Evolutionary conservation across 352 stramenopile genomes (phyloP).

Genomic region (Phytopythium boreale): DNA sequence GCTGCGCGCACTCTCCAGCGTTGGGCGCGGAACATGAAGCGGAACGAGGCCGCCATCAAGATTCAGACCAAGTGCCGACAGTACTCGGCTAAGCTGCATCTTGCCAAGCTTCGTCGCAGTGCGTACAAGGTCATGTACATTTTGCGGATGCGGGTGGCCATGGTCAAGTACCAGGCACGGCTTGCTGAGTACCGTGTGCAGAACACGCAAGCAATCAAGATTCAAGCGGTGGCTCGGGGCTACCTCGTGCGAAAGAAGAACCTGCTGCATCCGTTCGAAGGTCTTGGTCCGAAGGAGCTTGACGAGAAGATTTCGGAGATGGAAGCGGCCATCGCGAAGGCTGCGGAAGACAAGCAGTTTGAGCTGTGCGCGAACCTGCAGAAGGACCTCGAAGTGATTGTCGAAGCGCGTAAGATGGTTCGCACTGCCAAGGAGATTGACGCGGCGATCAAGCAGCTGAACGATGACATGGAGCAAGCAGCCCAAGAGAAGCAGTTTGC

Average conservation of each 20-base stretch:
- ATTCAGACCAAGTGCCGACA: constrained; percentile 77
- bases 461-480: constrained; percentile 73
- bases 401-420: constrained; percentile 80
- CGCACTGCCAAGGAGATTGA: constrained; percentile 88
- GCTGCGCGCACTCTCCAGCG: constrained; percentile 79
- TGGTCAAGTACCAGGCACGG: constrained; percentile 54
- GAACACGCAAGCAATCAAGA: constrained; percentile 48
- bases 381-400: constrained; percentile 77
- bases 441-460: constrained; percentile 67
- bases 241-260: constrained; percentile 74
- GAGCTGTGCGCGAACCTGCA: constrained; percentile 80
- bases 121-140: constrained; percentile 63
- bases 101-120: constrained; percentile 49
- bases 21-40: constrained; percentile 75
- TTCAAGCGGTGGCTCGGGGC: constrained; percentile 75
- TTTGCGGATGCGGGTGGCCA: constrained; percentile 57
- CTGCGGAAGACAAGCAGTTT: constrained; percentile 82
- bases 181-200: constrained; percentile 50
- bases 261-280: constrained; percentile 74
- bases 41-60: constrained; percentile 44
- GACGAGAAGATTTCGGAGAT: constrained; percentile 74
- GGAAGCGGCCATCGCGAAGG: constrained; percentile 75
- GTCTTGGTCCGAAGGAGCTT: constrained; percentile 73
- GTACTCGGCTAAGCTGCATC: constrained; percentile 53
- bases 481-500: constrained; percentile 81